Percentiles rank a stretch among this genome's conserved stretches.
phyloP scores from a whole-genome alignment of 768 basidiomycete species.

The Boletus barrowsii region DNA sequence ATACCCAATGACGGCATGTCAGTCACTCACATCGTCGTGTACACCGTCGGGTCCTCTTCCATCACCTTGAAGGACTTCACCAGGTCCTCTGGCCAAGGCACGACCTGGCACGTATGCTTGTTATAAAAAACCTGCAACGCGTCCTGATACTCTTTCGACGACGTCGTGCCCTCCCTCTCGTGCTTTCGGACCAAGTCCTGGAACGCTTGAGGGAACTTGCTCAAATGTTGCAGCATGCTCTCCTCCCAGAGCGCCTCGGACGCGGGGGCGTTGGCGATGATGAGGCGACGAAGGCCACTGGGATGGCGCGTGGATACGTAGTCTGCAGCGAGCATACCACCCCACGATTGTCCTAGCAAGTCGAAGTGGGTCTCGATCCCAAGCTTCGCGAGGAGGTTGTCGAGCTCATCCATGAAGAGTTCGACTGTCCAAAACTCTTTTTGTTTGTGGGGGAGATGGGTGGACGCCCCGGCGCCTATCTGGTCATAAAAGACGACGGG shows the following conservation, averaged over 20 bases:
- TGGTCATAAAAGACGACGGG: constrained; percentile 51
- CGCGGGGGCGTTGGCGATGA: constrained; percentile 32
- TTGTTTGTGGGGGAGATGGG: constrained; percentile 39
- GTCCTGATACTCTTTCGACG: constrained; percentile 31
- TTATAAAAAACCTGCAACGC: constrained; percentile 25
- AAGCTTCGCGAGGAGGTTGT: constrained; percentile 43
- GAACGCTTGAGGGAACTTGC: constrained; percentile 27
- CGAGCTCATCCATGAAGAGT: constrained; percentile 52
- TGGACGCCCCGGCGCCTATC: constrained; percentile 42
- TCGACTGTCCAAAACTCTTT: constrained; percentile 42
- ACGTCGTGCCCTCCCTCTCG: constrained; percentile 32
- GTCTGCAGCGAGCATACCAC: constrained; percentile 45
- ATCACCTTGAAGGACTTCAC: constrained; percentile 20
- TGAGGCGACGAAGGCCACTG: constrained; percentile 34
- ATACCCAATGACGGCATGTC: too few relatives aligned
- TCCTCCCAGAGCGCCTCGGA: constrained; percentile 23
- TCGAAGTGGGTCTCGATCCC: constrained; percentile 39
- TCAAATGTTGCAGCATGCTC: constrained; percentile 21
- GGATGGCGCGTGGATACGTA: constrained; percentile 38
- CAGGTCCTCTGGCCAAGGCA: constrained; percentile 33
- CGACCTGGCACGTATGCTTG: constrained; percentile 31
- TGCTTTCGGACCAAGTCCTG: constrained; percentile 24
- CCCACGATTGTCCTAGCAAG: constrained; percentile 56
- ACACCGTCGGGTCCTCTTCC: constrained; percentile 33
- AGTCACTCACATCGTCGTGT: constrained; percentile 29